A percentile compares a stretch with the other conserved stretches of the same genome.
phyloP scores from a whole-genome alignment of 345 rosid species.

The Populus tremula region DNA sequence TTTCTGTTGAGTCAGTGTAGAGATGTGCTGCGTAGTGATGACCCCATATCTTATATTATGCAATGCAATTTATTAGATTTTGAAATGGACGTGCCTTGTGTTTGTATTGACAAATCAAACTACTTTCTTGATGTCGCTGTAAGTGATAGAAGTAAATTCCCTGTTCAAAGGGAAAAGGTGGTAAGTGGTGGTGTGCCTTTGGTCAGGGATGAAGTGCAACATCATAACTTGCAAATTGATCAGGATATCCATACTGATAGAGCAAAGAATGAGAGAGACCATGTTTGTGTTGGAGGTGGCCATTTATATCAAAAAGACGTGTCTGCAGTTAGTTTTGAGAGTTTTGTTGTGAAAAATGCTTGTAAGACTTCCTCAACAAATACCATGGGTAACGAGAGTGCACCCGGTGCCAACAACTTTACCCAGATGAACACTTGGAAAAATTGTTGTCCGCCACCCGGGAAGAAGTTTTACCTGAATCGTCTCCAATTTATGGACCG shows the following conservation, averaged over 20 bases:
- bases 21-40: constrained; percentile 50
- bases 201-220: constrained; percentile 18
- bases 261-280: constrained; percentile 3
- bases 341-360: constrained; percentile 5
- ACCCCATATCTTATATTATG: constrained; percentile 56
- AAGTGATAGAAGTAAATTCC: constrained; percentile 11
- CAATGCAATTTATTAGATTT: constrained; percentile 29
- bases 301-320: constrained; percentile 20
- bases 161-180: constrained; percentile 24
- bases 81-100: constrained; percentile 19
- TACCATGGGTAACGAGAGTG: constrained; percentile 21
- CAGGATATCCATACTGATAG: background rate
- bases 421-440: constrained; percentile 13
- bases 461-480: constrained; percentile 73
- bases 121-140: constrained; percentile 10
- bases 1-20: constrained; percentile 51
- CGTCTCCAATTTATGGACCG: constrained; percentile 54
- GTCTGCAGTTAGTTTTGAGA: constrained; percentile 18
- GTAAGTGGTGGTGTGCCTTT: constrained; percentile 17
- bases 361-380: constrained; percentile 4
- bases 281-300: constrained; percentile 19
- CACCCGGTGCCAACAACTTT: constrained; percentile 8
- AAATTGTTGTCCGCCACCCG: constrained; percentile 39
- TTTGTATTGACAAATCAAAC: constrained; percentile 16
- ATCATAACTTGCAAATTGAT: constrained; percentile 10